Evolutionary conservation across 1,284 basidiomycete species (phyloP), one percentile per base, ranked within the genome.

Genomic region (Sporisorium reilianum): DNA sequence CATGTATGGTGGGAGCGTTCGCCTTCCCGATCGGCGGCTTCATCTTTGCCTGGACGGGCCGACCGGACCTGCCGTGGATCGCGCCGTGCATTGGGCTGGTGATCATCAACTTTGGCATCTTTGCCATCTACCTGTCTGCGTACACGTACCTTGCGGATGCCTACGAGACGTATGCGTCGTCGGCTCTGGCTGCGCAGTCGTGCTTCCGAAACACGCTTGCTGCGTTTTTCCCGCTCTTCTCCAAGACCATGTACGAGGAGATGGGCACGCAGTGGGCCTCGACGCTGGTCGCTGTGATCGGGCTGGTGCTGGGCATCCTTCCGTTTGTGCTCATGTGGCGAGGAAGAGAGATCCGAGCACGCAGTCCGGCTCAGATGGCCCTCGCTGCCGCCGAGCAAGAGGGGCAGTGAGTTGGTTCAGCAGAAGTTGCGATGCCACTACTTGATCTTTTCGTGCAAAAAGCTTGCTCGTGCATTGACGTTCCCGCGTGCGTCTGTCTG

Each of bases 151-250:
- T 79, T 14, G 65, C 64, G 2, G 77, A 77, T 22, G 58, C 63
- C 2, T 81, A 78, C 34, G 80, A 78, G 53, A 52, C 64, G 4
- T 81, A 79, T 56, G 85, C 84, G 4, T 86, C 85, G 1, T 62
- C 56, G 18, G 76, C 72, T 0, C 45, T 78, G 14, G 76, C 76
- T 22, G 76, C 76, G 8, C 76, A 78, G 50, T 68, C 62, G 28
- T 67, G 51, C 53, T 55, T 76, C 26, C 40, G 72, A 26, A 78
- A 78, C 58, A 52, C 72, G 41, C 36, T 73, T 14, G 68, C 69
- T 1, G 68, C 69, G 10, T 23, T 46, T 23, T 60, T 78, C 46
- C 60, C 64, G 14, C 73, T 78, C 14, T 62, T 73, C 32, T 67
- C 68, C n/a, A 34, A 32, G 5, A 45, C 53, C 5, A 70, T 77